Evolutionary conservation across 306 rosid species (phyloP), one percentile per base, ranked within the genome.

Genomic region (Crataegus laevigata): DNA sequence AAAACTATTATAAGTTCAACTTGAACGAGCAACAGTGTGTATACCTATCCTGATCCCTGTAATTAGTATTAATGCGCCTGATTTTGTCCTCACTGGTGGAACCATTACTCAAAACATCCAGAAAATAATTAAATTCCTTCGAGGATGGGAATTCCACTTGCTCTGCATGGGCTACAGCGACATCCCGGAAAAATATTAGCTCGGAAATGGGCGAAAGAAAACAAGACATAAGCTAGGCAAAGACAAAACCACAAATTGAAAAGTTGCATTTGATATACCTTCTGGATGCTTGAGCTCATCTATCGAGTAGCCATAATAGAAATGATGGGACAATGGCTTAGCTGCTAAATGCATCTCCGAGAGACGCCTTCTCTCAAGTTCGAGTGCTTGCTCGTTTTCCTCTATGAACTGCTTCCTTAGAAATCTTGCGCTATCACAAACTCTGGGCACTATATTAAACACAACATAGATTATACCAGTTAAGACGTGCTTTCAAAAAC

Each of bases 21-120:
- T 21, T 26, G 29, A 13, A 75, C 24, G 32, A 75, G 64, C 64
- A 50, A 21, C 8, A 9, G 28, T 6, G 68, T 19, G 26, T 34
- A 40, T 78, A 85, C 86, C 84, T 85, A 58, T 82, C 84, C 15
- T 68, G 83, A 62, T 78, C 83, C 25, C 29, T 71, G 75, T 52
- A 78, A 43, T 63, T 59, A 63, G 80, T 79, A 25, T 73, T 76
- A 25, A 72, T 76, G 55, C 47, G 76, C n/a, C 77, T 22, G 22
- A 79, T 32, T 52, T 54, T 82, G 22, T 73, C 78, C 77, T 69
- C 78, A 50, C 79, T 79, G 73, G 77, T 76, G 57, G 84, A 83
- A 65, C 82, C 82, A 45, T 74, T 68, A 70, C 79, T 85, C 45
- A 69, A 63, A 63, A 71, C 85, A 71, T 78, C 79, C 43, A 83